phyloP scores from a whole-genome alignment of 179 eudicot species.

The Sideroxylon spinosum region DNA sequence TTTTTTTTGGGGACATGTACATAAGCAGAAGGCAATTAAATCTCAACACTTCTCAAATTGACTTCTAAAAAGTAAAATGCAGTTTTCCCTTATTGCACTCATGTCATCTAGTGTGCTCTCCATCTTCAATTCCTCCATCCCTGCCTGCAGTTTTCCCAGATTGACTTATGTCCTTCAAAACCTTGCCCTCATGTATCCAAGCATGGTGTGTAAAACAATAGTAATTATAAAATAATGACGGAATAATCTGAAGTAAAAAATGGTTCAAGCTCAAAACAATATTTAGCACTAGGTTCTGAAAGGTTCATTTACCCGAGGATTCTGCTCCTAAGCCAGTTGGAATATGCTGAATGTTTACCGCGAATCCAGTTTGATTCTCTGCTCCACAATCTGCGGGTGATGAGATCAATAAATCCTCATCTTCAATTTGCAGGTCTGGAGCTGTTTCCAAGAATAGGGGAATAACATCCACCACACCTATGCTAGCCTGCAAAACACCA shows the following conservation, averaged over 20 bases:
- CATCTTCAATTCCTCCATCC: too few species aligned
- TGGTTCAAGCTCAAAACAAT: not conserved
- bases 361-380: conserved; percentile 25
- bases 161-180: not conserved
- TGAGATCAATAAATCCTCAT: conserved; percentile 52
- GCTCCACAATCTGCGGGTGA: conserved; percentile 28
- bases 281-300: not conserved
- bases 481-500: conserved; percentile 42
- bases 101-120: not conserved
- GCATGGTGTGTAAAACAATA: not conserved
- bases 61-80: not conserved
- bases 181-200: not conserved
- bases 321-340: conserved; percentile 71
- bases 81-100: not conserved
- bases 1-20: too few species aligned
- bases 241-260: not conserved
- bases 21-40: too few species aligned
- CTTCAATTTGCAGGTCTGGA: conserved; percentile 47
- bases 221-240: not conserved
- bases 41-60: too few species aligned
- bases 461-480: conserved; percentile 69
- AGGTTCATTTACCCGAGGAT: conserved; percentile 53
- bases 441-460: conserved; percentile 67
- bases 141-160: not conserved
- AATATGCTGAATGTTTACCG: conserved; percentile 53